Evolutionary conservation across 495 filamentous ascomycete genomes (phyloP), one percentile per base, ranked within the genome.

Genomic region (Xanthoparmelia taractica): DNA sequence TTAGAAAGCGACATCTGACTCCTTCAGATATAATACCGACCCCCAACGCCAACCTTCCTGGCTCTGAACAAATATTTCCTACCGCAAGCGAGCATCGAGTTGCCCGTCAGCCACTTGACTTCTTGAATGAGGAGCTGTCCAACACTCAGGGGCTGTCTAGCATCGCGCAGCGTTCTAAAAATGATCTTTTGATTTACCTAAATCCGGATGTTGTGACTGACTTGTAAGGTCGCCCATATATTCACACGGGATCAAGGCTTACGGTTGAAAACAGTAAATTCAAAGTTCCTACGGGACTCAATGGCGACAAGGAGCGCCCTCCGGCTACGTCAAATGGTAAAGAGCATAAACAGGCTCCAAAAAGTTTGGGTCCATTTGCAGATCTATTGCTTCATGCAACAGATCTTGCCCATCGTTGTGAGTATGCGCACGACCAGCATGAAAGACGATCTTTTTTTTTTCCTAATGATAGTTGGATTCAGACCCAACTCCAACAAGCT

Each of bases 121-220:
- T 70, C 68, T 71, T 88, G 25, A 84, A 87, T 68, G 66, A 78
- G 58, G 82, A 86, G 34, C 63, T 61, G 54, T 67, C 41, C 50
- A 69, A 29, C 47, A 66, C 29, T 63, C 68, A 55, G 64, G 69
- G 63, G 52, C 68, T 27, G 63, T 77, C 45, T 37, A 62, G 48
- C 8, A 33, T 66, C 10, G 64, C 47, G 36, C 55, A 77, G 63
- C 77, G 73, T 64, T 80, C 74, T 29, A 79, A 88, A 48, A 75
- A 83, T 69, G 85, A 89, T 67, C 75, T 94, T 54, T 86, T 89
- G 67, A 83, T 86, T 65, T 78, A 90, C 60, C 74, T 91, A 60
- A 82, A 85, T 70, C 82, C 81, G 13, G 81, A 84, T 47, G 82
- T 85, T 45, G 75, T 91, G 65, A 87, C 89, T 23, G 80, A 91